Percentiles rank a stretch among this genome's conserved stretches.
Conservation (phyloP, 1,284 basidiomycete genomes). For the Trichosporon sp. region DNA sequence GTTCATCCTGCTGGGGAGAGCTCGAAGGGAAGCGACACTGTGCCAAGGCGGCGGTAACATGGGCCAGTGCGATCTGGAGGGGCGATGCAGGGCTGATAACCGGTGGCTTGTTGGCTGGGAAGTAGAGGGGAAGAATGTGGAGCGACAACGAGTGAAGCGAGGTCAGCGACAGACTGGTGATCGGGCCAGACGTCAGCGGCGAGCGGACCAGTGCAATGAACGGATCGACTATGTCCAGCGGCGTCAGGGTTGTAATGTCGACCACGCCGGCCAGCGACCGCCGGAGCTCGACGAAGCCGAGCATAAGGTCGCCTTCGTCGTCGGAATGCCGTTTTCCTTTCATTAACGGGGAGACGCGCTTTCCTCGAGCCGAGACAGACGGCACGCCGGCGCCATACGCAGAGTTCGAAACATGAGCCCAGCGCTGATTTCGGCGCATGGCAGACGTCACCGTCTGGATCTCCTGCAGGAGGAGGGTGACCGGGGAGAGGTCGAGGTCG, state of each 20-base stretch:
- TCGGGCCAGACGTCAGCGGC: slow-evolving; percentile 85
- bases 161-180: slow-evolving; percentile 82
- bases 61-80: slow-evolving; percentile 61
- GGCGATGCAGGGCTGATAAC: slow-evolving; percentile 32
- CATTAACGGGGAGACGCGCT: neutral
- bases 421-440: slow-evolving; percentile 96
- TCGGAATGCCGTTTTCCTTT: slow-evolving; percentile 20
- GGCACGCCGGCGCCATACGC: slow-evolving; percentile 30
- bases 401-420: slow-evolving; percentile 59
- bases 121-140: slow-evolving; percentile 58
- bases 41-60: slow-evolving; percentile 82
- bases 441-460: slow-evolving; percentile 85
- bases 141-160: slow-evolving; percentile 82
- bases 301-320: slow-evolving; percentile 67
- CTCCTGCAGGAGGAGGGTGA: slow-evolving; percentile 56
- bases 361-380: slow-evolving; percentile 14
- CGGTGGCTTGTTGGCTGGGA: slow-evolving; percentile 44
- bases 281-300: slow-evolving; percentile 81
- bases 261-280: slow-evolving; percentile 62
- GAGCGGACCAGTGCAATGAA: slow-evolving; percentile 93
- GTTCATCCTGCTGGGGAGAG: slow-evolving; percentile 91
- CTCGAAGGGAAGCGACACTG: slow-evolving; percentile 98
- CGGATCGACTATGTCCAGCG: slow-evolving; percentile 62
- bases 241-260: slow-evolving; percentile 63
- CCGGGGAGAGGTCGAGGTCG: slow-evolving; percentile 39